Percentiles rank a stretch among this genome's conserved stretches.
These are phyloP conservation scores for Xanthoconium purpureum DNA, from an alignment of 768 basidiomycete species.

Conservation along the genomic window DNA sequence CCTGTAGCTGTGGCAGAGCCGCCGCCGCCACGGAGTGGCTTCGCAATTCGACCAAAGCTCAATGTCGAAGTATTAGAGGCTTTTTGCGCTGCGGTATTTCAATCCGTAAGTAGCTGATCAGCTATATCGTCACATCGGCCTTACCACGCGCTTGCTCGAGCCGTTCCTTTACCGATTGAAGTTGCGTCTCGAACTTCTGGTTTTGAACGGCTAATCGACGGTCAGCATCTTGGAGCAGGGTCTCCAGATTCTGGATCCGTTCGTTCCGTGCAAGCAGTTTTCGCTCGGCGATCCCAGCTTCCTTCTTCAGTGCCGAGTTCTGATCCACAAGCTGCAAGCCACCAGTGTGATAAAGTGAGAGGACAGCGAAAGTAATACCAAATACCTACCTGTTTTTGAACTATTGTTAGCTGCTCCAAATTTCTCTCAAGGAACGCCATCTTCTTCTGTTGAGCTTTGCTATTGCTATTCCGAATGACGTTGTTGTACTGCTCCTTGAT, in stretches of 20 bases:
- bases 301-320: slow-evolving; percentile 95
- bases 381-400: slow-evolving; percentile 87
- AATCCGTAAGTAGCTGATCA: slow-evolving; percentile 31
- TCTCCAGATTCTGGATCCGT: slow-evolving; percentile 95
- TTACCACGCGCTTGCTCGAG: slow-evolving; percentile 90
- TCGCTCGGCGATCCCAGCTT: slow-evolving; percentile 94
- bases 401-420: slow-evolving; percentile 88
- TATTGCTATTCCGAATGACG: slow-evolving; percentile 96
- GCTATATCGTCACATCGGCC: slow-evolving; percentile 25
- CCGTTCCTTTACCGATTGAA: slow-evolving; percentile 88
- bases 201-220: slow-evolving; percentile 89
- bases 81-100: slow-evolving; percentile 58
- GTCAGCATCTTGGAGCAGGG: slow-evolving; percentile 89
- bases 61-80: slow-evolving; percentile 65
- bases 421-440: slow-evolving; percentile 98
- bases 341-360: slow-evolving; percentile 10
- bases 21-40: slow-evolving; percentile 92
- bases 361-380: slow-evolving; percentile 15
- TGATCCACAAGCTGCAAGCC: slow-evolving; percentile 87
- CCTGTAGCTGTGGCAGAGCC: slow-evolving; percentile 48
- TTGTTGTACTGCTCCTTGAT: slow-evolving; percentile 99
- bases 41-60: slow-evolving; percentile 92
- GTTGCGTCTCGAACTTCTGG: slow-evolving; percentile 91
- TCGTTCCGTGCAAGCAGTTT: slow-evolving; percentile 96
- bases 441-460: slow-evolving; percentile 98